Evolutionary conservation across 768 basidiomycete genomes (phyloP), one percentile per base, ranked within the genome.

Genomic region (Coprinopsis strossmayeri): DNA sequence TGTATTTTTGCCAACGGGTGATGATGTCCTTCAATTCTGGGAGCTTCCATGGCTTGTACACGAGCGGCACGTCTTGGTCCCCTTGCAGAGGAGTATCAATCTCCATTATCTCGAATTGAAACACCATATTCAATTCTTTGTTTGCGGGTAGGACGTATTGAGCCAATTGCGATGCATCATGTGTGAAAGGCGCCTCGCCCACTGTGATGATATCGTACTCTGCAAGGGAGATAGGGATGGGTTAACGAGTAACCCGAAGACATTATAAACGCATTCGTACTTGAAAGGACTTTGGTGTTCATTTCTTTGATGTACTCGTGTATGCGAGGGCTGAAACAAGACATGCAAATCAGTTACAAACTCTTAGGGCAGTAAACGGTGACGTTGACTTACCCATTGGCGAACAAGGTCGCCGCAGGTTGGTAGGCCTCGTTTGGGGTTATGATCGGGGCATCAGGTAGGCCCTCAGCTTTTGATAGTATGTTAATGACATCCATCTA

Each of bases 401-500:
- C 77, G 53, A 72, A 81, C 50, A 76, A 62, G 57, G 70, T 64
- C 50, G 69, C 72, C 1, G 72, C 79, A 12, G 72, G 71, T 56
- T 86, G 84, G 56, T 72, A 78, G 43, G 71, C 64, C 28, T 77
- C 68, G 2, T 61, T 69, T 1, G 72, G 73, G 42, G 77, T 69
- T 2, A 67, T 69, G 41, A 87, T 70, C 0, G 77, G 76, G 1
- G 83, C 86, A 52, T 89, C 83, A 0, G 84, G 83, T 2, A 85
- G 69, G 0, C 79, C 81, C 2, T 72, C 65, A 1, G 69, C 70
- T 55, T 88, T 86, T 15, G 80, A 82, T 23, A 84, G 77, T 44
- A 79, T 59, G 60, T 86, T 83, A 63, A 86, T 86, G 41, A 81
- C 78, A 47, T 85, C 82, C 80, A 82, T 81, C 81, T 81, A 51